Conservation (phyloP, 176 grass and related monocot species). For the Ampelocalamus luodianensis region DNA sequence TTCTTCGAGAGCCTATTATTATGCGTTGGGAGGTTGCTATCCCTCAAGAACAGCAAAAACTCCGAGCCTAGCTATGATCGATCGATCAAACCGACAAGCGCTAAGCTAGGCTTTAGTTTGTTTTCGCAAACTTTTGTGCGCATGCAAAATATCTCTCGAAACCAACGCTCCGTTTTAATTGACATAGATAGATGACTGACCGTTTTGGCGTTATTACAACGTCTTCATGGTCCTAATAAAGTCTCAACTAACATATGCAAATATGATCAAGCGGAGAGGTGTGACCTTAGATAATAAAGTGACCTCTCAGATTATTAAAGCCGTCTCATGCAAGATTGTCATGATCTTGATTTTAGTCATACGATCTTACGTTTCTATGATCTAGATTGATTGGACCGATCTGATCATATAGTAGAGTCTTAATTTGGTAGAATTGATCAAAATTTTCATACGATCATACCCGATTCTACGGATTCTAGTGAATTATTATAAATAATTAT, state of each 20-base stretch:
- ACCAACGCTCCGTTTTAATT: neutral
- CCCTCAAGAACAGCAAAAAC: conserved; percentile 22
- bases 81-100: conserved; percentile 20
- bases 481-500: no score
- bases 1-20: conserved; percentile 19
- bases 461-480: no score
- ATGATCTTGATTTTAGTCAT: no score
- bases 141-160: neutral
- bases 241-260: neutral
- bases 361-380: no score
- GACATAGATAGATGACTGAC: neutral
- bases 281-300: neutral
- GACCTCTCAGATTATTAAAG: neutral
- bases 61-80: neutral
- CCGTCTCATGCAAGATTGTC: no score
- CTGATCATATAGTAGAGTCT: no score
- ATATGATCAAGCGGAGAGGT: neutral
- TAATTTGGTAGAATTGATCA: no score
- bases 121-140: neutral
- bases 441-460: no score
- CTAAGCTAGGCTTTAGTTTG: neutral
- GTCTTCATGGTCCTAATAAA: neutral
- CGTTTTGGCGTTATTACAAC: neutral
- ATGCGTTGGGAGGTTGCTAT: conserved; percentile 37
- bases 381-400: no score